Evolutionary conservation across 2,329 filamentous ascomycete species (phyloP), one percentile per base, ranked within the genome.

Genomic region (Sporothrix pallida): DNA sequence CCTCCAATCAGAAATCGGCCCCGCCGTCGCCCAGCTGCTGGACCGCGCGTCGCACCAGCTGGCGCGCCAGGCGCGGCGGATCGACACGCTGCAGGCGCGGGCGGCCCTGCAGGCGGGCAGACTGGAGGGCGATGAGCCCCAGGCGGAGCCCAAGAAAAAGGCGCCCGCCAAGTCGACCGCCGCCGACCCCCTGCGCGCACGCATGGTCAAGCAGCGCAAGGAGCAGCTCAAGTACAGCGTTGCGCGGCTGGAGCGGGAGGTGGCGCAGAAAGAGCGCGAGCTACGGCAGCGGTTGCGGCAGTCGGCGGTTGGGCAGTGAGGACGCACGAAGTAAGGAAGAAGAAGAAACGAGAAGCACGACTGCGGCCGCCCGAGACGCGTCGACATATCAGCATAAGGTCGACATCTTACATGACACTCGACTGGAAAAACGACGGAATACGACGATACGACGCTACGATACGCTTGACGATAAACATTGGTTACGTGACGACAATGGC

Each of bases 211-310:
- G 74, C 93, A 94, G 84, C 92, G 94, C 82, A 95, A 93, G 82
- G 94, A 97, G 82, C 89, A 93, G 69, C 83, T 97, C 78, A 91
- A 93, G 80, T 97, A 97, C 84, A 92, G 93, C 42, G 93, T 97
- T 20, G 93, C 96, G 80, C 87, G 94, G 75, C 82, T 98, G 76
- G 93, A 96, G 84, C 80, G 97, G 78, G 93, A 97, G 83, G 92
- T 93, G n/a, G 87, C 90, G 78, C 94, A 97, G 79, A 89, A 89
- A 81, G 88, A 90, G 82, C 83, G 87, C 75, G 88, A 90, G 81
- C 77, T 90, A 78, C 81, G 86, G 77, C 84, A 86, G 80, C 81
- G 85, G 75, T 76, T 89, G 56, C 74, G 75, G 50, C 65, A 75
- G 58, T 72, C 75, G 63, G 54, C 72, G 2, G 68, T 42, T 1